Conservation (phyloP, 2,329 filamentous ascomycete genomes). For the Tolypocladium pustulatum region DNA sequence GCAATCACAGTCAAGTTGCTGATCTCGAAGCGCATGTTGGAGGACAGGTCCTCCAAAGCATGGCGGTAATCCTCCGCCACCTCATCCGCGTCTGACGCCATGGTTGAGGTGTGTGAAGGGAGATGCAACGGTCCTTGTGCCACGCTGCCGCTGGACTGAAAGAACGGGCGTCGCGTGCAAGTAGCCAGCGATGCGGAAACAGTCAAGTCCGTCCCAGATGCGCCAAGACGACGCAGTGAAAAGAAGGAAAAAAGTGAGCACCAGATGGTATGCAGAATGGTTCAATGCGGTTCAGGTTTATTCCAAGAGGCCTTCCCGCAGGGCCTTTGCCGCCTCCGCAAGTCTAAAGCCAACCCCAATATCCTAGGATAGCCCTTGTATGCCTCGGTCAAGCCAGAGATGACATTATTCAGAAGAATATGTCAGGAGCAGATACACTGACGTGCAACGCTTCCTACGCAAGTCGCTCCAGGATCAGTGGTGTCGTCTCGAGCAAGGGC, state of each 20-base stretch:
- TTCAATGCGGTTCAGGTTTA: slow-evolving; percentile 12
- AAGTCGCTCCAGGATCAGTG: background rate
- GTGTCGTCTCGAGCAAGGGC: background rate
- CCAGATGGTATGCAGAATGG: background rate
- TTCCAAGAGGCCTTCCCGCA: slow-evolving; percentile 15
- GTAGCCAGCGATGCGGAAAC: background rate
- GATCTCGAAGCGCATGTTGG: slow-evolving; percentile 91
- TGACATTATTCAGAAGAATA: slow-evolving; percentile 9
- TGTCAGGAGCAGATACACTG: background rate
- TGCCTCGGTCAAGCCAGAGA: slow-evolving; percentile 9
- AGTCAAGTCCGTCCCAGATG: background rate
- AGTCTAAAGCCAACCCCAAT: slow-evolving; percentile 13
- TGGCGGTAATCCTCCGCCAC: slow-evolving; percentile 92
- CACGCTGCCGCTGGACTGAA: background rate
- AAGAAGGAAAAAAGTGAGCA: background rate
- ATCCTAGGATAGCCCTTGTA: slow-evolving; percentile 12
- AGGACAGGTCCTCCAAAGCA: slow-evolving; percentile 81
- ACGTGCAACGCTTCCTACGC: slow-evolving; percentile 2
- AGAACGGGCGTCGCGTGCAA: background rate
- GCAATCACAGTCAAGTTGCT: slow-evolving; percentile 96
- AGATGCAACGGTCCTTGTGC: background rate
- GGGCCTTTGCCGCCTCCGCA: slow-evolving; percentile 10
- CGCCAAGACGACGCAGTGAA: background rate
- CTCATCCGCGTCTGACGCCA: slow-evolving; percentile 58
- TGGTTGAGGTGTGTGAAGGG: slow-evolving; percentile 14